Evolutionary conservation across 78 protist species (phyloP).

Genomic region (slime mould (Dictyostelium discoideum)): DNA sequence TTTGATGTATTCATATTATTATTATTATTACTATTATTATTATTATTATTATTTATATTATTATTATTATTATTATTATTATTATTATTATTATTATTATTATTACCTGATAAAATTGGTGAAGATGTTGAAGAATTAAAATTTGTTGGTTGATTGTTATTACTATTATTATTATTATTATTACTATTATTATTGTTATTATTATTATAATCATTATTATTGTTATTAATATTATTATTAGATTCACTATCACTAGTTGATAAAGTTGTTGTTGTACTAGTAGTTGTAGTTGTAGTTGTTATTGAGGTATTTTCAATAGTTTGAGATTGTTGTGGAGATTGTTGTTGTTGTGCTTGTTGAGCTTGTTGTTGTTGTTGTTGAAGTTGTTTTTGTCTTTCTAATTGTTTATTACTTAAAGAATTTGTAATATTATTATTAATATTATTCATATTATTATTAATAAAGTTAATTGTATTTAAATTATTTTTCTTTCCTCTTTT

Average conservation of each 20-base stretch:
- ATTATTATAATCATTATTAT: background rate
- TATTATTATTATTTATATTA: too few species aligned
- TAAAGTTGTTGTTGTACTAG: background rate
- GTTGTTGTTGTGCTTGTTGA: background rate
- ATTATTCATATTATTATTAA: background rate
- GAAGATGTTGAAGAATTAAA: background rate
- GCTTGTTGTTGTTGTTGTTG: conserved; percentile 15
- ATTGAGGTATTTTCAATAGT: too few species aligned
- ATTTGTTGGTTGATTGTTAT: background rate
- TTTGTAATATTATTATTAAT: background rate
- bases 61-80: background rate
- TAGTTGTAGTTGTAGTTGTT: background rate
- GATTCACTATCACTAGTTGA: background rate
- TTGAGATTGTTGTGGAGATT: background rate
- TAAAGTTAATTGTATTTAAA: conserved; percentile 22
- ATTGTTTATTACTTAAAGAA: background rate
- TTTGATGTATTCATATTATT: background rate
- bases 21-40: background rate
- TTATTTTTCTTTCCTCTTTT: background rate
- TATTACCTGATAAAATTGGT: background rate
- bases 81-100: background rate
- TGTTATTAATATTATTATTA: background rate
- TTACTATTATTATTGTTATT: background rate
- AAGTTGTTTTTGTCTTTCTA: background rate
- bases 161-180: background rate